A percentile compares a stretch with the other conserved stretches of the same genome.
phyloP scores from a whole-genome alignment of 2,329 filamentous ascomycete genomes.

The Diaporthe sp. region DNA sequence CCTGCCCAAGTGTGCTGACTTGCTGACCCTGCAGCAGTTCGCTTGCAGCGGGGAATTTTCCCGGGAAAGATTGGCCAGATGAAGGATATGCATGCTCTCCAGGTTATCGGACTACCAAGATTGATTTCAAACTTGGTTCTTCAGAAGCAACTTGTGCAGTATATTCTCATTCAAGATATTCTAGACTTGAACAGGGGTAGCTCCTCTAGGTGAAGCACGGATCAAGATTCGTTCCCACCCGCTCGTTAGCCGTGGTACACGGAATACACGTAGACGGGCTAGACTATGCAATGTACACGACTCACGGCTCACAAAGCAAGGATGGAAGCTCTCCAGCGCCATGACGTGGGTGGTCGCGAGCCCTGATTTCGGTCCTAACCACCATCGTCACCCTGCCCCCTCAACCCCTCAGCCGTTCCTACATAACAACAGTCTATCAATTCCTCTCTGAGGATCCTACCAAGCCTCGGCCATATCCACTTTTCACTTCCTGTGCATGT shows the following conservation, averaged over 20 bases:
- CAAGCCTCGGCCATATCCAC: background rate
- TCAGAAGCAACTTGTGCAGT: background rate
- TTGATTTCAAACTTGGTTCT: constrained; percentile 1
- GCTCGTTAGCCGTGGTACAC: constrained; percentile 5
- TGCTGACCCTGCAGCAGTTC: background rate
- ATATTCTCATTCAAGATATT: background rate
- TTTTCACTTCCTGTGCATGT: constrained; percentile 25
- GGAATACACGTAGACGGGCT: background rate
- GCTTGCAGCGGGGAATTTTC: background rate
- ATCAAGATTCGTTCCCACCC: constrained; percentile 11
- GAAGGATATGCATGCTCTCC: background rate
- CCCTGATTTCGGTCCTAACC: constrained; percentile 11
- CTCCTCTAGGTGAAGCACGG: constrained; percentile 26
- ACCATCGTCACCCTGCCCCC: constrained; percentile 9
- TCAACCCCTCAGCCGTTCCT: constrained; percentile 9
- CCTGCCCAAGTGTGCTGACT: constrained; percentile 1
- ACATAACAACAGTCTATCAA: constrained; percentile 10
- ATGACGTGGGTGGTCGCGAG: constrained; percentile 30
- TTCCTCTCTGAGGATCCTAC: background rate
- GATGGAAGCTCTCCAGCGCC: constrained; percentile 20
- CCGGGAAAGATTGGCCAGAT: too few species aligned
- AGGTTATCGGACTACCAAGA: background rate
- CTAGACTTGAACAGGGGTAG: constrained; percentile 22
- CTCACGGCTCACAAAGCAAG: constrained; percentile 29
- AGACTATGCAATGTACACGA: constrained; percentile 12